Percentiles rank a stretch among this genome's conserved stretches.
phyloP scores from a whole-genome alignment of 805 yeast species.

The Scheffersomyces spartinae region DNA sequence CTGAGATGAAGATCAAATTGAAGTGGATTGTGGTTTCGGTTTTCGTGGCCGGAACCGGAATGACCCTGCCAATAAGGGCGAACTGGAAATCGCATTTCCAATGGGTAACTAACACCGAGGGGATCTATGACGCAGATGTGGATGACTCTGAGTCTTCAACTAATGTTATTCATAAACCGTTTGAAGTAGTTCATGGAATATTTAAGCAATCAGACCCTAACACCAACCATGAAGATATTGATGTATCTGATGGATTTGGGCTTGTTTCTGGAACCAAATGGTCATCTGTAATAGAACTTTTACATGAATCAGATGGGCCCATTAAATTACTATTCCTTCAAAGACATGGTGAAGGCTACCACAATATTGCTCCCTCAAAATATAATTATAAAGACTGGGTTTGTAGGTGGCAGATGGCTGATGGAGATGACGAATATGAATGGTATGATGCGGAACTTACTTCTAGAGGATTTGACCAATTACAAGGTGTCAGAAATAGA shows the following conservation, averaged over 20 bases:
- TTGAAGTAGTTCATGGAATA: constrained; percentile 6
- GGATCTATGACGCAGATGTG: too few relatives aligned
- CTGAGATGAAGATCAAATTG: too few relatives aligned
- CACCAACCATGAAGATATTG: constrained; percentile 7
- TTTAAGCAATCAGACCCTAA: constrained; percentile 10
- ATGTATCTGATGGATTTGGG: constrained; percentile 12
- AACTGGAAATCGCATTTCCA: too few relatives aligned
- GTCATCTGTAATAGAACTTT: too few relatives aligned
- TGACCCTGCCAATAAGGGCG: too few relatives aligned
- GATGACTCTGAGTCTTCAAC: too few relatives aligned
- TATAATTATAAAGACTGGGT: constrained; percentile 11
- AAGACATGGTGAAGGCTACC: constrained; percentile 25
- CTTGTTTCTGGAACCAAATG: constrained; percentile 15
- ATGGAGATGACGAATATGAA: constrained; percentile 9
- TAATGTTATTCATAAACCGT: too few relatives aligned
- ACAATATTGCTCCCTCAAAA: constrained; percentile 13
- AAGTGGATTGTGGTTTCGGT: too few relatives aligned
- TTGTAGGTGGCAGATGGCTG: constrained; percentile 15
- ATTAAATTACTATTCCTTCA: constrained; percentile 14
- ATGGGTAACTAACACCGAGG: too few relatives aligned
- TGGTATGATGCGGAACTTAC: constrained; percentile 24
- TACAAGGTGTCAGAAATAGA: constrained; percentile 5
- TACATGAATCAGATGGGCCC: constrained; percentile 6
- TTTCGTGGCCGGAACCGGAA: too few relatives aligned
- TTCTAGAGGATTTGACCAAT: constrained; percentile 10